Conservation (phyloP, 345 rosid species). For the Brassica incana region DNA sequence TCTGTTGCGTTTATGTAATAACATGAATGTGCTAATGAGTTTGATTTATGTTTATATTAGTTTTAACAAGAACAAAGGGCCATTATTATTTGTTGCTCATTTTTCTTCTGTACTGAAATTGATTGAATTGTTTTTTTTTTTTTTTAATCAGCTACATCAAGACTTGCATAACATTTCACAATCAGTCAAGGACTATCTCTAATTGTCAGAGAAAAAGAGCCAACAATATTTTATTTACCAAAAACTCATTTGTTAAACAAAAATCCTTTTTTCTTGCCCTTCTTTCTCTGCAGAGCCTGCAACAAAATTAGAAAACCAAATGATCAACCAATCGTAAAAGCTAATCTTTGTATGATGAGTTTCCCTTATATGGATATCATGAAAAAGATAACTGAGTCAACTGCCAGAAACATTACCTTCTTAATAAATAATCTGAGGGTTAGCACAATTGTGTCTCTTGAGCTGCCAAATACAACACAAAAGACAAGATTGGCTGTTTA, state of each 20-base stretch:
- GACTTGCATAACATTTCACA: conserved; percentile 26
- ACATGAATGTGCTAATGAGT: conserved; percentile 20
- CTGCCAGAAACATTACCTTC: conserved; percentile 51
- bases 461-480: conserved; percentile 54
- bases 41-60: conserved; percentile 10
- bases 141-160: conserved; percentile 15
- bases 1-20: background rate
- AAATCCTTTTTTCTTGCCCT: conserved; percentile 61
- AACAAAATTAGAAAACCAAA: conserved; percentile 19
- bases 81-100: background rate
- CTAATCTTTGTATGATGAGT: background rate
- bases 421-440: conserved; percentile 68
- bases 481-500: conserved; percentile 12
- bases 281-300: conserved; percentile 72
- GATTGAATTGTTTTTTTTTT: background rate
- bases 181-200: conserved; percentile 28
- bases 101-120: conserved; percentile 11
- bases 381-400: background rate
- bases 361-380: background rate
- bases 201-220: conserved; percentile 16
- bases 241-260: conserved; percentile 57
- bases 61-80: background rate
- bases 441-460: conserved; percentile 82
- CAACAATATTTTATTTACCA: conserved; percentile 34
- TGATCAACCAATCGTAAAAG: background rate